Evolutionary conservation across 2,329 filamentous ascomycete genomes (phyloP), one percentile per base, ranked within the genome.

Genomic region (Aspergillus glaucus): DNA sequence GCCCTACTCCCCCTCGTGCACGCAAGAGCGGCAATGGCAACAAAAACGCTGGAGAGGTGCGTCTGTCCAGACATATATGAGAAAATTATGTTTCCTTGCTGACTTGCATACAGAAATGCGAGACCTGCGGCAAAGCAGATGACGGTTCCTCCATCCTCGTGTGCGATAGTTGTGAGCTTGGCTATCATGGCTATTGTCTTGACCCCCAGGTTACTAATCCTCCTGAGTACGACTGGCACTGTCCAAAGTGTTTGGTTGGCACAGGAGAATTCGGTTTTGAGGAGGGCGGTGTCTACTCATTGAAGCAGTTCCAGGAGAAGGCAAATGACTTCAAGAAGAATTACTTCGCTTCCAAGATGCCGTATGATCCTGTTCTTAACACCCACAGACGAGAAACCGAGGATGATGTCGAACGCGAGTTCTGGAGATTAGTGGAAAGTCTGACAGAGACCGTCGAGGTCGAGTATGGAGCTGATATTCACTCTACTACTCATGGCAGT

Each of bases 201-300:
- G 93, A 98, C 55, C 92, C 91, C 30, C 88, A 87, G 2, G 73
- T 95, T 40, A 86, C 85, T 58, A 75, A 79, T 7, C 82, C 86
- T 55, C 89, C 90, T 0, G 87, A 93, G 21, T 79, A 84, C 46
- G 93, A 97, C 62, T 98, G 93, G 93, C 92, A 97, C 65, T 98
- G 93, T 58, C 87, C 93, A 0, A 83, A 90, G 62, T 98, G 93
- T 65, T 80, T 98, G 22, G 93, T 98, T 21, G 93, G 93, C 43
- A 95, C 95, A 49, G 91, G 92, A 36, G 90, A 97, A 56, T 98
- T 95, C 61, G 93, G 93, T 0, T 98, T 98, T 53, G 92, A 97
- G 64, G 93, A 98, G 67, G 93, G 93, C 21, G 91, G 91, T 3
- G 80, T 96, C 19, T 98, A 98, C 69, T 98, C 93, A 0, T 76